Base-by-base conservation (phyloP, 495 filamentous ascomycete species). In the Penicillium steckii region DNA sequence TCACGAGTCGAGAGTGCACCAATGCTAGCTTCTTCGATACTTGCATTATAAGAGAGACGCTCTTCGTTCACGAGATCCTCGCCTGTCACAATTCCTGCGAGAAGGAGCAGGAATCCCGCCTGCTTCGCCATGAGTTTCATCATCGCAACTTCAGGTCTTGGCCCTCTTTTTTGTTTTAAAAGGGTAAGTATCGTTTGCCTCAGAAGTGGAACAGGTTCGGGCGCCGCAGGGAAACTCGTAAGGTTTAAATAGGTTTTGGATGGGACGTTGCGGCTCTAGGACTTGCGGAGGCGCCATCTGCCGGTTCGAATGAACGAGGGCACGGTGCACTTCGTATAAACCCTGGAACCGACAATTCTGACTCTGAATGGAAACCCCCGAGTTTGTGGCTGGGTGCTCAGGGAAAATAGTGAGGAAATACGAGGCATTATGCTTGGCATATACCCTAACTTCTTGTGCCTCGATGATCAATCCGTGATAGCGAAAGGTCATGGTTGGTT, bases 381-480 rank as follows among this genome's bases (percentile, higher is more conserved):
- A 15, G n/a, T 22, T 3, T 41, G 32, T 56, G 32, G 40, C 24
- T 33, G 21, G 3, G n/a, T 27, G 17, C 10, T 27, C 10, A 15
- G 57, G 10, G 29, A 43, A 6, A 10, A 44, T 42, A 48, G 22
- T 38, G 43, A 46, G 19, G 15, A 43, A 57, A 61, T 61, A 61
- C 58, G 58, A 61, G 58, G 45, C 25, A 32, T 41, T 27, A 18
- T 41, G 23, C 58, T 57, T 61, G 54, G 54, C 58, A 17, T 29
- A 29, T 30, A 30, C 55, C 53, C 57, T 30, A 55, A 47, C 55
- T 47, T 42, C 59, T 38, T 50, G 48, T 44, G 43, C 42, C 43
- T 15, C 30, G 29, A 19, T 1, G 19, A 13, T 10, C 9, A 23
- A 23, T 22, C 30, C 19, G 40, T 29, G 8, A 21, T 19, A 22